Conservation (phyloP, 371 early-diverging fungal genomes). For the Mortierella sp. region DNA sequence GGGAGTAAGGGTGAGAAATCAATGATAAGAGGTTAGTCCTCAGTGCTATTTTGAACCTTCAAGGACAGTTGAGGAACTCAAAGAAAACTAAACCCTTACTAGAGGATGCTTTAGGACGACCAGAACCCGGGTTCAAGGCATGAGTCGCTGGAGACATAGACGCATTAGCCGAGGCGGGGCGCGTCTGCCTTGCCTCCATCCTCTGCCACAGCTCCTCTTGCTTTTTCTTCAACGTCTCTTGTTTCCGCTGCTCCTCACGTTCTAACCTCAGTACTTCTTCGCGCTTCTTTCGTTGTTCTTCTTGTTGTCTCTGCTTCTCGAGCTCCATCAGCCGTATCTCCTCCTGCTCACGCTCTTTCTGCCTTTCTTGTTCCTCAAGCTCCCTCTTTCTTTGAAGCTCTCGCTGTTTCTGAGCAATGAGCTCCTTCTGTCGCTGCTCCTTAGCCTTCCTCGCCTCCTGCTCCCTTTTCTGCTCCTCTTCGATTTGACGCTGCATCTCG, state of each 20-base stretch:
- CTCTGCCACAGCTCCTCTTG: slow-evolving; percentile 9
- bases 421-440: slow-evolving; percentile 27
- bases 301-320: slow-evolving; percentile 11
- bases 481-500: slow-evolving; percentile 42
- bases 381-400: slow-evolving; percentile 6
- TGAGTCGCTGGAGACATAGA: neutral
- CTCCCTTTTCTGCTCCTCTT: slow-evolving; percentile 33
- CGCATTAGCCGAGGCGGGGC: neutral
- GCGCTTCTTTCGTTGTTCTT: slow-evolving; percentile 2
- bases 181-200: neutral
- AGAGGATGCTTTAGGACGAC: too few relatives aligned
- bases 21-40: too few relatives aligned
- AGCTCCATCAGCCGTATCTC: slow-evolving; percentile 2
- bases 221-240: slow-evolving; percentile 3
- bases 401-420: slow-evolving; percentile 8
- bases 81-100: too few relatives aligned
- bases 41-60: too few relatives aligned
- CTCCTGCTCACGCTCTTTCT: slow-evolving; percentile 20
- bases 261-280: too few relatives aligned
- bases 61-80: too few relatives aligned
- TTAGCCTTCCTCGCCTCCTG: slow-evolving; percentile 32
- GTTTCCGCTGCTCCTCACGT: slow-evolving; percentile 7
- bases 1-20: neutral
- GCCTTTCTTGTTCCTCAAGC: slow-evolving; percentile 11
- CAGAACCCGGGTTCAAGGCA: too few relatives aligned